Conservation (phyloP, 345 rosid genomes). For the Lepidium didymum region DNA sequence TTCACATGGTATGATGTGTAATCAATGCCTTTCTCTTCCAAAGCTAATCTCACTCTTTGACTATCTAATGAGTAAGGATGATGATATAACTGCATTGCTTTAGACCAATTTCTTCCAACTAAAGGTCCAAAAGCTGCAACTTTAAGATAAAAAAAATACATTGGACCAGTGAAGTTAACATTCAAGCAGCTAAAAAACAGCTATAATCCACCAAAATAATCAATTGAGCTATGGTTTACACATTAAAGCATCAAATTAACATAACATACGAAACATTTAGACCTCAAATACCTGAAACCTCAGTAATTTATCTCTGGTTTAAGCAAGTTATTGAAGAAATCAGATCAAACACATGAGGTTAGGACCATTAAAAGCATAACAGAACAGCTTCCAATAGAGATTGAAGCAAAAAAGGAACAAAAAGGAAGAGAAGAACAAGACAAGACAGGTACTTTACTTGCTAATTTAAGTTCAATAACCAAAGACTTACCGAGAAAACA, state of each 20-base stretch:
- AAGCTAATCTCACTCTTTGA: conserved; percentile 77
- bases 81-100: conserved; percentile 84
- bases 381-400: background rate
- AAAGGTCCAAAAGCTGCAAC: background rate
- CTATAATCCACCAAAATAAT: background rate
- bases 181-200: background rate
- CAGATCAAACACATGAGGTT: background rate
- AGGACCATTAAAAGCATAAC: background rate
- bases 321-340: background rate
- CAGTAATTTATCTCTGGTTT: background rate
- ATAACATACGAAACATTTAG: background rate
- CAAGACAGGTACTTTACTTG: background rate
- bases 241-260: background rate
- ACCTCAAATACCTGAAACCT: background rate
- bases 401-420: background rate
- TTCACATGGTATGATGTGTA: conserved; percentile 87
- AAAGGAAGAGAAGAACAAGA: background rate
- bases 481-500: background rate
- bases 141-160: conserved; percentile 4
- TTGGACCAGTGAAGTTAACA: background rate
- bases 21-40: conserved; percentile 90
- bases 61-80: conserved; percentile 84
- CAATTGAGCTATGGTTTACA: background rate
- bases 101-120: background rate
- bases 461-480: background rate